Evolutionary conservation across 139 green algal genomes (phyloP).

Genomic region (Chlorella sp.): DNA sequence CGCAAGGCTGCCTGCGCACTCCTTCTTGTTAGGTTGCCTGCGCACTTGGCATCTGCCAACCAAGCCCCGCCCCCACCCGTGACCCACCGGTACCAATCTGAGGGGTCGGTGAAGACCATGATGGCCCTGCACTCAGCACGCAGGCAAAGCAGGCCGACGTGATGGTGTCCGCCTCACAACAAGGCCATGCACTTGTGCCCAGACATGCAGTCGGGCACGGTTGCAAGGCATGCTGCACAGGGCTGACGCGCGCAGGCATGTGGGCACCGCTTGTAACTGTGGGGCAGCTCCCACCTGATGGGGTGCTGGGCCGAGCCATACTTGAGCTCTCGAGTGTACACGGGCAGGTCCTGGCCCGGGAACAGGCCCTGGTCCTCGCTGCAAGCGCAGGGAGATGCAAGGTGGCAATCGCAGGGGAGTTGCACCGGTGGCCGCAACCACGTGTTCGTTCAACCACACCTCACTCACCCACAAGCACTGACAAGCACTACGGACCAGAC

Average conservation of each 20-base stretch:
- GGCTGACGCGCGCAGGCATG: no score
- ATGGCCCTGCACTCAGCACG: background rate
- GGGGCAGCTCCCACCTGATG: background rate
- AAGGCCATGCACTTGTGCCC: no score
- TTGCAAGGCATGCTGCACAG: no score
- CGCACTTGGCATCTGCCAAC: no score
- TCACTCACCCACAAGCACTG: no score
- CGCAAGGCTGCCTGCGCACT: background rate
- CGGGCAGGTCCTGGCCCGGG: constrained; percentile 4
- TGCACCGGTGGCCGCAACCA: background rate
- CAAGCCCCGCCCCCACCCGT: background rate
- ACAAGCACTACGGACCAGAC: no score
- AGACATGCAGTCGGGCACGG: no score
- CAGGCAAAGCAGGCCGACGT: background rate
- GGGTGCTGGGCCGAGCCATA: constrained; percentile 17
- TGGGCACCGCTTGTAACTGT: no score
- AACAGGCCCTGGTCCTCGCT: constrained; percentile 29
- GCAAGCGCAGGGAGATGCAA: background rate
- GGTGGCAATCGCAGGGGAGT: no score
- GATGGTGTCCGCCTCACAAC: no score
- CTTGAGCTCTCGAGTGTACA: constrained; percentile 12
- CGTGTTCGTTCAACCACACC: no score
- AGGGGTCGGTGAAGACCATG: constrained; percentile 19
- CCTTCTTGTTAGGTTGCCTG: no score
- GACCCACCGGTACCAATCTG: constrained; percentile 16